These are phyloP conservation scores for Candida parachauliodes DNA, from an alignment of 805 yeast genomes.

Conservation along the genomic window DNA sequence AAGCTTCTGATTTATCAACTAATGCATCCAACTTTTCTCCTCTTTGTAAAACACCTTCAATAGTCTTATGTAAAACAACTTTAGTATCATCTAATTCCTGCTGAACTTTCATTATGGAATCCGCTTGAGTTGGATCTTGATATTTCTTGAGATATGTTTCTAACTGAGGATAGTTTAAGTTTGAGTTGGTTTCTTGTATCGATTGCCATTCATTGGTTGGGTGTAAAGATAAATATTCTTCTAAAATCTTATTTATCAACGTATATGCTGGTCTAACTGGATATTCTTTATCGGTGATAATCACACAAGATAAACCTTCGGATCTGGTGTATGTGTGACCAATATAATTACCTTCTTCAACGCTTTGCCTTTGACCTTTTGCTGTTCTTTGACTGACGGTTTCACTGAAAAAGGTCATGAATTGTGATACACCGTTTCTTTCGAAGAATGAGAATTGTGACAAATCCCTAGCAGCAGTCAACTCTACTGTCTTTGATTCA, in stretches of 20 bases:
- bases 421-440: conserved; percentile 75
- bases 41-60: conserved; percentile 88
- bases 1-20: conserved; percentile 93
- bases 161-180: conserved; percentile 55
- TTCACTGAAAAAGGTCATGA: conserved; percentile 89
- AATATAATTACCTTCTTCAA: conserved; percentile 85
- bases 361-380: conserved; percentile 88
- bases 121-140: conserved; percentile 97
- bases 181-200: conserved; percentile 42
- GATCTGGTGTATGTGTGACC: conserved; percentile 89
- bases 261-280: conserved; percentile 97
- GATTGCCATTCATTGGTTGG: conserved; percentile 68
- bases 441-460: conserved; percentile 88
- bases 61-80: conserved; percentile 92
- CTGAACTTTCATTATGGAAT: conserved; percentile 94
- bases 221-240: conserved; percentile 81
- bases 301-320: conserved; percentile 89
- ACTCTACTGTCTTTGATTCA: conserved; percentile 60
- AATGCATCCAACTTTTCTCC: conserved; percentile 94
- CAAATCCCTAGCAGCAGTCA: conserved; percentile 77
- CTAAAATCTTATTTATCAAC: conserved; percentile 81
- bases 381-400: conserved; percentile 87
- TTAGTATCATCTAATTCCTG: conserved; percentile 97
- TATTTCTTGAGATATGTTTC: conserved; percentile 73
- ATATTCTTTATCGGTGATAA: conserved; percentile 91